Percentiles rank a stretch among this genome's conserved stretches.
Conservation (phyloP, 2,329 filamentous ascomycete genomes). For the Dactylellina haptotyla region DNA sequence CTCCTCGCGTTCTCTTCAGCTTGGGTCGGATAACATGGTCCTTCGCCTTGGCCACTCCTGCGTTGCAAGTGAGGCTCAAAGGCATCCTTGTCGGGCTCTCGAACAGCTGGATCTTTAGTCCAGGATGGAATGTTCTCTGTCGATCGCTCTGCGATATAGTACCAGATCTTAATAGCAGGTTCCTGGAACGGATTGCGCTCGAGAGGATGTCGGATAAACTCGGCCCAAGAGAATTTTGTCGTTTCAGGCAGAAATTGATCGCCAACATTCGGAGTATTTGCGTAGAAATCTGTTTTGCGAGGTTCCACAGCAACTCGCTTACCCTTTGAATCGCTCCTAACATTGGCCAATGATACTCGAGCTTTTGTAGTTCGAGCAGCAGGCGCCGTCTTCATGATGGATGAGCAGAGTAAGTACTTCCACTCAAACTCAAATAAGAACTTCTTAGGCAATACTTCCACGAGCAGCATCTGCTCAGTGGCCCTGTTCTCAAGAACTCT, state of each 20-base stretch:
- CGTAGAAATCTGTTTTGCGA: slow-evolving; percentile 48
- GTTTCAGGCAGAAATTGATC: slow-evolving; percentile 49
- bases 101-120: slow-evolving; percentile 40
- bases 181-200: slow-evolving; percentile 36
- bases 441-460: slow-evolving; percentile 85
- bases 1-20: slow-evolving; percentile 30
- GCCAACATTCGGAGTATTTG: slow-evolving; percentile 29
- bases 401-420: slow-evolving; percentile 67
- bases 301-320: slow-evolving; percentile 48
- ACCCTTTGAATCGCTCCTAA: slow-evolving; percentile 39
- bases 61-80: slow-evolving; percentile 42
- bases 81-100: slow-evolving; percentile 37
- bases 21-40: slow-evolving; percentile 42
- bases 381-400: slow-evolving; percentile 41
- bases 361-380: slow-evolving; percentile 14
- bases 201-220: slow-evolving; percentile 21
- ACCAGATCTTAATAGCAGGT: slow-evolving; percentile 49
- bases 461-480: slow-evolving; percentile 77
- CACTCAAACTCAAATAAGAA: slow-evolving; percentile 82
- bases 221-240: slow-evolving; percentile 26
- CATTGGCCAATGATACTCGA: slow-evolving; percentile 23
- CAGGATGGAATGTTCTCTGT: slow-evolving; percentile 48
- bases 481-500: slow-evolving; percentile 83
- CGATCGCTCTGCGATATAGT: slow-evolving; percentile 40
- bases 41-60: slow-evolving; percentile 28